A percentile compares a stretch with the other conserved stretches of the same genome.
Evolutionary conservation across 306 rosid species (phyloP).

Genomic region (Albizia julibrissin): DNA sequence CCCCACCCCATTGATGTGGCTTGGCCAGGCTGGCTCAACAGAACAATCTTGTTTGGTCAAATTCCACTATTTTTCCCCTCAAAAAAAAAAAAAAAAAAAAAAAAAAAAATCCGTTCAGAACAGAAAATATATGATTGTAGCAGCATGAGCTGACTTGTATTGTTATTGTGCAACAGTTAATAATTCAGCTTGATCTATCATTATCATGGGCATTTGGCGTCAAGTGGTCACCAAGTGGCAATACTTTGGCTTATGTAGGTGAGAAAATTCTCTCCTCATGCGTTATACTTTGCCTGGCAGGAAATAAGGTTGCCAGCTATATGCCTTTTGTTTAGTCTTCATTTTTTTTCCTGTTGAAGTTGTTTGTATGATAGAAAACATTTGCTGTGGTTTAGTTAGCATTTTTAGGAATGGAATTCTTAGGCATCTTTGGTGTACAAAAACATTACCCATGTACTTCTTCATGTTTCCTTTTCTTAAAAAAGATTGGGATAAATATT

Average conservation of each 20-base stretch:
- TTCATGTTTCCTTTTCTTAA: background rate
- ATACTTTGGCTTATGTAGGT: conserved; percentile 95
- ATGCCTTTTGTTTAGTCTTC: conserved; percentile 8
- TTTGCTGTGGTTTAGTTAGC: conserved; percentile 20
- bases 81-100: too few relatives aligned
- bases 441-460: background rate
- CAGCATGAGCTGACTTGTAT: conserved; percentile 20
- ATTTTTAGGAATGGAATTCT: background rate
- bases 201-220: conserved; percentile 96
- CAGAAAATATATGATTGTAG: background rate
- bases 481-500: background rate
- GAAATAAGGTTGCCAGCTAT: conserved; percentile 28
- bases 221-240: conserved; percentile 98
- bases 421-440: background rate
- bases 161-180: conserved; percentile 65
- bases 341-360: conserved; percentile 25
- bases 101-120: background rate
- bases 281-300: conserved; percentile 16
- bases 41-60: background rate
- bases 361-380: background rate
- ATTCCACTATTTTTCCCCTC: background rate
- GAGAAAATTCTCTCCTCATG: conserved; percentile 47
- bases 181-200: conserved; percentile 96
- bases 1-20: background rate
- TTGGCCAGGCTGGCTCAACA: background rate